phyloP scores from a whole-genome alignment of 192 early-diverging fungal genomes.

The Physocladia obscura region DNA sequence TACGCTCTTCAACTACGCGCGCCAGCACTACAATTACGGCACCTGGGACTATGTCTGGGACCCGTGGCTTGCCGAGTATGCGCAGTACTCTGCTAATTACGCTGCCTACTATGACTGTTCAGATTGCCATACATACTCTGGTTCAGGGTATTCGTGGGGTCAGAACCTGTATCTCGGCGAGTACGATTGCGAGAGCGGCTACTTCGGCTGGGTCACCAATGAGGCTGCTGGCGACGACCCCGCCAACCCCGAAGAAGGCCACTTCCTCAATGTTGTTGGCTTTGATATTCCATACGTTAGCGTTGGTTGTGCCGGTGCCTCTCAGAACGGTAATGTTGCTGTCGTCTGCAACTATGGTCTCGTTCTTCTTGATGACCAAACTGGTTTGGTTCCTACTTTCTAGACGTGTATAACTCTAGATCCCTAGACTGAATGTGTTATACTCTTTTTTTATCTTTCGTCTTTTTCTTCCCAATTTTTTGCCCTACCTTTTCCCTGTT shows the following conservation, averaged over 20 bases:
- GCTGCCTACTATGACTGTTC: background rate
- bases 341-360: background rate
- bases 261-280: background rate
- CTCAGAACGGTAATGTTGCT: background rate
- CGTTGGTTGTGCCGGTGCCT: background rate
- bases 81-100: background rate
- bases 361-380: background rate
- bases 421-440: too few species aligned
- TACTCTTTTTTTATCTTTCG: too few species aligned
- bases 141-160: conserved; percentile 10
- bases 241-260: conserved; percentile 8
- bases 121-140: conserved; percentile 14
- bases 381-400: background rate
- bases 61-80: background rate
- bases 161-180: conserved; percentile 13
- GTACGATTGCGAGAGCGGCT: background rate
- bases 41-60: background rate
- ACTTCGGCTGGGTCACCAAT: conserved; percentile 15
- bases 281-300: background rate
- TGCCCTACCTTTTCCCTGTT: too few species aligned
- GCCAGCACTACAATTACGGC: conserved; percentile 21
- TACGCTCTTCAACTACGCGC: conserved; percentile 10
- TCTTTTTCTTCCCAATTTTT: too few species aligned
- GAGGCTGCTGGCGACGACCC: background rate
- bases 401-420: too few species aligned